phyloP scores from a whole-genome alignment of 352 stramenopile genomes.

The Blastocystis hominis region DNA sequence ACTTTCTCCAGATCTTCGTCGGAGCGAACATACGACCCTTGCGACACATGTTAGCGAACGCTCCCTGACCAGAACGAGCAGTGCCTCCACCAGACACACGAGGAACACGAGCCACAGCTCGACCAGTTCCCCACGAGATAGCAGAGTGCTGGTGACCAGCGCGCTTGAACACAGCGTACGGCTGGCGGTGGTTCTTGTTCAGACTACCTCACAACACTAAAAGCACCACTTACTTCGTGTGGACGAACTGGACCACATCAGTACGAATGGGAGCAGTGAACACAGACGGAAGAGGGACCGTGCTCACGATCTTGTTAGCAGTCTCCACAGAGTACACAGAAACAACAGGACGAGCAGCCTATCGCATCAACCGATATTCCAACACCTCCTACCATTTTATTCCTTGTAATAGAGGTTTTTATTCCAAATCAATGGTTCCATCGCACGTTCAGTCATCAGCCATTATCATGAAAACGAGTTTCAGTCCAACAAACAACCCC shows the following conservation, averaged over 20 bases:
- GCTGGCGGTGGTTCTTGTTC: constrained; percentile 97
- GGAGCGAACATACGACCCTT: constrained; percentile 94
- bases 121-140: constrained; percentile 93
- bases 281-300: constrained; percentile 82
- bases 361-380: not conserved
- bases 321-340: constrained; percentile 79
- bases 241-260: constrained; percentile 96
- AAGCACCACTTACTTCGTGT: constrained; percentile 74
- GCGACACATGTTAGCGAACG: constrained; percentile 97
- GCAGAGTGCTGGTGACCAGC: constrained; percentile 88
- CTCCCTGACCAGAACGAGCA: constrained; percentile 88
- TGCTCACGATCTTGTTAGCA: constrained; percentile 71
- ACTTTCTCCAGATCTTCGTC: constrained; percentile 96
- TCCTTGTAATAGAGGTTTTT: constrained; percentile 13
- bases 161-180: constrained; percentile 86
- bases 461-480: constrained; percentile 96
- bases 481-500: constrained; percentile 88
- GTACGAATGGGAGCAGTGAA: constrained; percentile 92
- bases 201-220: constrained; percentile 66
- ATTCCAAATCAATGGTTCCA: not conserved
- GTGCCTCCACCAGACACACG: constrained; percentile 93
- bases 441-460: constrained; percentile 66
- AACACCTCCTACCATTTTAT: not conserved
- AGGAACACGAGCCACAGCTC: constrained; percentile 95
- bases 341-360: constrained; percentile 81